These are phyloP conservation scores for Holtermanniella nyarrowii DNA, from an alignment of 768 basidiomycete species.

Conservation along the genomic window DNA sequence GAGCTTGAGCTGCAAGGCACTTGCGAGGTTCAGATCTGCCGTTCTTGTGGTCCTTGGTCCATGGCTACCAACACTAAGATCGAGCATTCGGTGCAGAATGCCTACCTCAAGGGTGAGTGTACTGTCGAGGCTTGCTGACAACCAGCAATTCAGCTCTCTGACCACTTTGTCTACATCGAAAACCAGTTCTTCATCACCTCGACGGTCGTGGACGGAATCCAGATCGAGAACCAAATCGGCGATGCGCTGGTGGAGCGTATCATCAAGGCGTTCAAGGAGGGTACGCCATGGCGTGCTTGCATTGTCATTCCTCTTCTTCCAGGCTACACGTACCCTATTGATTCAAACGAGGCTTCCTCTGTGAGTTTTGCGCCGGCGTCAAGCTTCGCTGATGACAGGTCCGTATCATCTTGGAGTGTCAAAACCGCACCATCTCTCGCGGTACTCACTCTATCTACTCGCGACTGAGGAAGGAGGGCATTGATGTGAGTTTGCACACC, in stretches of 20 bases:
- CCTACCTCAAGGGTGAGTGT: conserved; percentile 68
- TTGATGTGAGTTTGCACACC: conserved; percentile 55
- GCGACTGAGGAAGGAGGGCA: conserved; percentile 70
- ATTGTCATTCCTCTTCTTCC: conserved; percentile 85
- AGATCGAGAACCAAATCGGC: conserved; percentile 86
- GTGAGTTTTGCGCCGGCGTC: conserved; percentile 47
- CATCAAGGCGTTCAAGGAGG: conserved; percentile 70
- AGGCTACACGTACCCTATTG: conserved; percentile 86
- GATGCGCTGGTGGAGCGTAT: conserved; percentile 87
- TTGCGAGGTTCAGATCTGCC: conserved; percentile 92
- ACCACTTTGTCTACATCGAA: conserved; percentile 97
- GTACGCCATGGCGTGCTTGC: conserved; percentile 73
- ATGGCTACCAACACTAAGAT: conserved; percentile 73
- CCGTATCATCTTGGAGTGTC: conserved; percentile 89
- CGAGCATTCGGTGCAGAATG: conserved; percentile 89
- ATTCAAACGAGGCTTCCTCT: conserved; percentile 83
- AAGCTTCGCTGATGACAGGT: conserved; percentile 49
- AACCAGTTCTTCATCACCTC: conserved; percentile 48
- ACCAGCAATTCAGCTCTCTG: conserved; percentile 78
- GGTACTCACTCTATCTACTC: conserved; percentile 88
- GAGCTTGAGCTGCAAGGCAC: conserved; percentile 81
- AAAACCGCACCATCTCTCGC: conserved; percentile 75
- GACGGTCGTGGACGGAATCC: conserved; percentile 71
- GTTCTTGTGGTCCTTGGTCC: conserved; percentile 93
- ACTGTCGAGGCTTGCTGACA: neutral